Conservation (phyloP, 345 rosid species). For the Aquilaria yunnanensis region DNA sequence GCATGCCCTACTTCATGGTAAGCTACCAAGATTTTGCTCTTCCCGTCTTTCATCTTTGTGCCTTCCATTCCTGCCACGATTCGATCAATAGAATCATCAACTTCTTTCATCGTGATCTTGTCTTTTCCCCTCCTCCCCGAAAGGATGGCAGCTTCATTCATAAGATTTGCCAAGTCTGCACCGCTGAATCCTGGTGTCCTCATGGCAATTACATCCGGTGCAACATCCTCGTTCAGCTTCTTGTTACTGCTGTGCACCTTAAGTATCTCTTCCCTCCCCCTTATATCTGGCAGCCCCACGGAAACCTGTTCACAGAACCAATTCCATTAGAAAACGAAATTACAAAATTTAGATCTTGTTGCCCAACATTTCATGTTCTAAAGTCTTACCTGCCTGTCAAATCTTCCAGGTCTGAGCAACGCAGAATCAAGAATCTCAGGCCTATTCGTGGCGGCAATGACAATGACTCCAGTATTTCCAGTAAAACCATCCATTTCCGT, state of each 20-base stretch:
- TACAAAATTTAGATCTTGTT: neutral
- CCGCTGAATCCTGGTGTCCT: constrained; percentile 85
- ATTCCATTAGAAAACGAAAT: neutral
- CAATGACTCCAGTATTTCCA: constrained; percentile 60
- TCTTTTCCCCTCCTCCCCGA: constrained; percentile 69
- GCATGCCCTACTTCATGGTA: constrained; percentile 82
- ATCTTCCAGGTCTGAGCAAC: constrained; percentile 72
- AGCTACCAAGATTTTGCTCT: constrained; percentile 59
- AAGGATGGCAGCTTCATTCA: constrained; percentile 82
- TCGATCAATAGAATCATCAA: constrained; percentile 65
- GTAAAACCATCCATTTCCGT: constrained; percentile 74
- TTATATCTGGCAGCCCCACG: constrained; percentile 60
- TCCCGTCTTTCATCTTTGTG: constrained; percentile 65
- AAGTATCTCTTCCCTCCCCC: constrained; percentile 72
- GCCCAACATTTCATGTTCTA: neutral
- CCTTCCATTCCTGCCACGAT: constrained; percentile 78
- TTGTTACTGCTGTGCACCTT: constrained; percentile 65
- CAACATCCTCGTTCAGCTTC: constrained; percentile 56
- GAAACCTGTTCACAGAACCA: constrained; percentile 33
- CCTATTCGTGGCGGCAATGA: constrained; percentile 75
- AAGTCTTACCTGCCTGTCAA: constrained; percentile 52
- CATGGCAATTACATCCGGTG: constrained; percentile 48
- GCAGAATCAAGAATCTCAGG: constrained; percentile 75
- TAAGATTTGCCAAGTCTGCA: constrained; percentile 73
- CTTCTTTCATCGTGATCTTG: constrained; percentile 43